Evolutionary conservation across 495 filamentous ascomycete genomes (phyloP).

Genomic region (Rhizodiscina lignyota): DNA sequence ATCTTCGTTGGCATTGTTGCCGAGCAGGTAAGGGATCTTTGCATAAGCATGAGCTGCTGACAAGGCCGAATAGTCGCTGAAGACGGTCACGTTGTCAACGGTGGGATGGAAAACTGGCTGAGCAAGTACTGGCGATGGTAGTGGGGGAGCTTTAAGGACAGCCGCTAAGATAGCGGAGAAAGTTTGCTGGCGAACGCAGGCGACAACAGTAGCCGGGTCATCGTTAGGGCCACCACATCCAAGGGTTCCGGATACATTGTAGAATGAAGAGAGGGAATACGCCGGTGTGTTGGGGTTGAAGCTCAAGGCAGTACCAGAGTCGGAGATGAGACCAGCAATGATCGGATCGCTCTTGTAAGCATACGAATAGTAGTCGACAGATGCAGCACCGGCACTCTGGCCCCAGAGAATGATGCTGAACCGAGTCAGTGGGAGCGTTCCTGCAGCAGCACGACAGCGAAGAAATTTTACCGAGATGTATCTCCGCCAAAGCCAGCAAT

Average conservation of each 20-base stretch:
- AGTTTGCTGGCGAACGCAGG: constrained; percentile 30
- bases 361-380: constrained; percentile 36
- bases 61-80: constrained; percentile 25
- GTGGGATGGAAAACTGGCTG: constrained; percentile 28
- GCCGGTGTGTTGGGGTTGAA: constrained; percentile 21
- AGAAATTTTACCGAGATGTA: too few species aligned
- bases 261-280: constrained; percentile 21
- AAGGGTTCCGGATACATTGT: constrained; percentile 23
- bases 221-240: constrained; percentile 20
- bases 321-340: constrained; percentile 29
- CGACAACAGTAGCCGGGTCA: constrained; percentile 12
- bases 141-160: constrained; percentile 14
- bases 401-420: constrained; percentile 33
- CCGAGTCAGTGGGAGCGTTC: too few species aligned
- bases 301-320: constrained; percentile 36
- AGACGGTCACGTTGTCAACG: constrained; percentile 29
- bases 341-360: constrained; percentile 26
- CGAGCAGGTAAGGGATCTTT: constrained; percentile 4
- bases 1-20: constrained; percentile 6
- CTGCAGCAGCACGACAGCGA: too few species aligned
- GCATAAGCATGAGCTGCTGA: constrained; percentile 16
- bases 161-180: constrained; percentile 9
- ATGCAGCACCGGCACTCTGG: constrained; percentile 32
- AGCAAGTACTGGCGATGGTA: constrained; percentile 11
- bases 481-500: constrained; percentile 37